Conservation (phyloP, 2,329 filamentous ascomycete species). For the Didymella lethalis region DNA sequence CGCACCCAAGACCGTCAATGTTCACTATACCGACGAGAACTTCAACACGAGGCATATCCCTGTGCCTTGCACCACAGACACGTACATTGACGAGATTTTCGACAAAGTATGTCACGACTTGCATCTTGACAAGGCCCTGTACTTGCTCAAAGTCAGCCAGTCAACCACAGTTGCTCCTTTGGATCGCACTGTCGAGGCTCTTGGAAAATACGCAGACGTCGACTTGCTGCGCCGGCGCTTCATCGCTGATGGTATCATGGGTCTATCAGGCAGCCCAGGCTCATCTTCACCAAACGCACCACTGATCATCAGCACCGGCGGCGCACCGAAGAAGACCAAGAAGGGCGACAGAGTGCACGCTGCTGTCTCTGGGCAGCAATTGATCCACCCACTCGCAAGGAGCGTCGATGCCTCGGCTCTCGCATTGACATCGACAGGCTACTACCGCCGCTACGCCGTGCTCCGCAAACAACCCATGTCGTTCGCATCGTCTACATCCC, state of each 20-base stretch:
- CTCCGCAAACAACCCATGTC: constrained; percentile 85
- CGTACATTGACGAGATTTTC: constrained; percentile 82
- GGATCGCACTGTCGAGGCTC: constrained; percentile 79
- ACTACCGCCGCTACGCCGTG: constrained; percentile 79
- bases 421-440: constrained; percentile 48
- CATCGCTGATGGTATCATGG: constrained; percentile 74
- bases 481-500: constrained; percentile 77
- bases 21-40: constrained; percentile 75
- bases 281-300: constrained; percentile 74
- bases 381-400: constrained; percentile 70
- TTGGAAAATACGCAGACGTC: constrained; percentile 76
- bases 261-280: constrained; percentile 72
- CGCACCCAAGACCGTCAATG: constrained; percentile 73
- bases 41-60: constrained; percentile 75
- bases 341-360: constrained; percentile 61
- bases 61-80: constrained; percentile 80
- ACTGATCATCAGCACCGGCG: constrained; percentile 63
- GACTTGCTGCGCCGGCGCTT: constrained; percentile 79
- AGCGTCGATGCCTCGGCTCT: constrained; percentile 57
- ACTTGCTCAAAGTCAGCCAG: constrained; percentile 78
- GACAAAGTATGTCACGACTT: constrained; percentile 80
- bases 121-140: constrained; percentile 78
- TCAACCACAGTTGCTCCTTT: constrained; percentile 77
- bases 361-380: constrained; percentile 58
- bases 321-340: constrained; percentile 58